Evolutionary conservation across 805 yeast genomes (phyloP).

Genomic region (Suhomyces kilbournensis): DNA sequence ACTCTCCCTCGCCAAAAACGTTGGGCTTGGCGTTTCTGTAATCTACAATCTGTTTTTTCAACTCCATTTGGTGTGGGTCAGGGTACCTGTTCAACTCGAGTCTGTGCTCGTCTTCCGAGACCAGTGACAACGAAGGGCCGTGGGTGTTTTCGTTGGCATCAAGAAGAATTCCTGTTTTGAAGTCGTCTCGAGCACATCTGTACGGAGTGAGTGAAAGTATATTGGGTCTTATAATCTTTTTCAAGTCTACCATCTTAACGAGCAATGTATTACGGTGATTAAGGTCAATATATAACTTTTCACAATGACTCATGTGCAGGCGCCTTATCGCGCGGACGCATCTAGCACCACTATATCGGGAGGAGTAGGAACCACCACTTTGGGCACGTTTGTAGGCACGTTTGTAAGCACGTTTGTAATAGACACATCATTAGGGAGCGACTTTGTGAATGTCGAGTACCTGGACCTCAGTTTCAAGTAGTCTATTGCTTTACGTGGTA

Average conservation of each 20-base stretch:
- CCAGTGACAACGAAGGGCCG: constrained; percentile 68
- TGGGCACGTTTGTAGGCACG: no score
- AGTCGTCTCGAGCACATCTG: constrained; percentile 95
- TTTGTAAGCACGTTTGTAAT: no score
- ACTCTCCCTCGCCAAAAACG: constrained; percentile 11
- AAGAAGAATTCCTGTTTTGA: constrained; percentile 77
- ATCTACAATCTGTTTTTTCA: constrained; percentile 68
- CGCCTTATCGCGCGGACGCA: neutral
- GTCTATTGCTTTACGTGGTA: neutral
- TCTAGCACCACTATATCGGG: neutral
- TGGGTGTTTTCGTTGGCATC: constrained; percentile 97
- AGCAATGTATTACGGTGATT: no score
- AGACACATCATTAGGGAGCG: no score
- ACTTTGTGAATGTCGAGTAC: neutral
- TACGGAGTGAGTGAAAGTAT: constrained; percentile 82
- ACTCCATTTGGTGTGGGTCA: constrained; percentile 85
- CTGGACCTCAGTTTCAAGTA: neutral
- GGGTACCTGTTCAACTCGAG: constrained; percentile 86
- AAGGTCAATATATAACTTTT: no score
- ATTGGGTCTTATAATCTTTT: constrained; percentile 76
- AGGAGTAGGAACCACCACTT: neutral
- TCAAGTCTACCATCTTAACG: constrained; percentile 43
- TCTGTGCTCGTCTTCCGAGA: constrained; percentile 42
- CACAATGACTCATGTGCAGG: neutral
- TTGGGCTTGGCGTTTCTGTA: constrained; percentile 61